A percentile compares a stretch with the other conserved stretches of the same genome.
Conservation (phyloP, 495 filamentous ascomycete species). For the Podospora pseudopauciseta region DNA sequence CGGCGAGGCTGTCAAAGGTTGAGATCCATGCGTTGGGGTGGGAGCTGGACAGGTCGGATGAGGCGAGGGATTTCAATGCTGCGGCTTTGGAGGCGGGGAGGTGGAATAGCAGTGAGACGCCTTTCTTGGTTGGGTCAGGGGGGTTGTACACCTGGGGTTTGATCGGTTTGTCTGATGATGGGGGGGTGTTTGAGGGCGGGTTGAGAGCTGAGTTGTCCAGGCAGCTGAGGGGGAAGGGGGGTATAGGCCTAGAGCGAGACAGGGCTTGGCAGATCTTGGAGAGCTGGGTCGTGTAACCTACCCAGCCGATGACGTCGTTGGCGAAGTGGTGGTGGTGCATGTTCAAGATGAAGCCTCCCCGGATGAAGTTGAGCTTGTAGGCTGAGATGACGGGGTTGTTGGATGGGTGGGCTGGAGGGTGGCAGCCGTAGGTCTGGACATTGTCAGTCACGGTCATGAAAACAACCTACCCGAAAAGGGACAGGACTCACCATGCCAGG, state of each 20-base stretch:
- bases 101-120: slow-evolving; percentile 35
- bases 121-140: slow-evolving; percentile 19
- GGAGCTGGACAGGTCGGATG: background rate
- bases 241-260: slow-evolving; percentile 7
- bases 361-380: slow-evolving; percentile 42
- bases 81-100: slow-evolving; percentile 41
- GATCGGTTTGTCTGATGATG: background rate
- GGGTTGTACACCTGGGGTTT: slow-evolving; percentile 22
- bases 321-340: slow-evolving; percentile 42
- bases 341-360: slow-evolving; percentile 37
- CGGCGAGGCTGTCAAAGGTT: background rate
- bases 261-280: slow-evolving; percentile 39
- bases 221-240: background rate
- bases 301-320: slow-evolving; percentile 40
- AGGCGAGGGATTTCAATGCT: slow-evolving; percentile 29
- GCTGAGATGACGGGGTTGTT: slow-evolving; percentile 32
- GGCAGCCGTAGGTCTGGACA: slow-evolving; percentile 30
- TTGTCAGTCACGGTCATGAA: background rate
- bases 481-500: slow-evolving; percentile 23
- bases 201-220: background rate
- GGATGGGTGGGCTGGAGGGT: slow-evolving; percentile 34
- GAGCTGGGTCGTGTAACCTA: slow-evolving; percentile 34
- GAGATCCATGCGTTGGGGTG: background rate
- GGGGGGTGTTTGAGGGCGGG: background rate
- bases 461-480: background rate